phyloP scores from a whole-genome alignment of 1,284 basidiomycete species.

The Xerocomus subilludens region DNA sequence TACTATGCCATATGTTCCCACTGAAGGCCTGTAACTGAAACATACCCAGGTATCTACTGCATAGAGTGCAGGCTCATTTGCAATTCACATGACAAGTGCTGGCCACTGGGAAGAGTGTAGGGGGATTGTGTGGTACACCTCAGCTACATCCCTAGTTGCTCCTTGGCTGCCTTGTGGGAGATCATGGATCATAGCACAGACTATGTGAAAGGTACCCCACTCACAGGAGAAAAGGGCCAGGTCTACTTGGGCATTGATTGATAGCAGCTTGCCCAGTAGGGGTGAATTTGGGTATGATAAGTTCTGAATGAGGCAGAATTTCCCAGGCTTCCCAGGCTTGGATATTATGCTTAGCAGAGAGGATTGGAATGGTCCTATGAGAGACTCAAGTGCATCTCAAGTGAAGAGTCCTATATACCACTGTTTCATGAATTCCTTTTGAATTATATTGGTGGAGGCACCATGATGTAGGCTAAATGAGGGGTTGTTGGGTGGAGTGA shows the following conservation, averaged over 20 bases:
- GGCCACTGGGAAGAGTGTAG: conserved; percentile 18
- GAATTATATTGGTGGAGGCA: no score
- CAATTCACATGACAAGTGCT: neutral
- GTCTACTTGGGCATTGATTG: conserved; percentile 12
- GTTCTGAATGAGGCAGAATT: conserved; percentile 29
- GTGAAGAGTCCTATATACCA: conserved; percentile 25
- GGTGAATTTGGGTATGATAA: conserved; percentile 14
- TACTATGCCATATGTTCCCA: conserved; percentile 51
- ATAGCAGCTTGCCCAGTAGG: rapidly evolving
- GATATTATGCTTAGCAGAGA: conserved; percentile 24
- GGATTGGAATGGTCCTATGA: conserved; percentile 28
- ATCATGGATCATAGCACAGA: neutral
- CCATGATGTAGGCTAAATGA: no score
- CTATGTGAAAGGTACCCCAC: conserved; percentile 22
- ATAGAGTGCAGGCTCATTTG: neutral
- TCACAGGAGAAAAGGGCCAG: neutral
- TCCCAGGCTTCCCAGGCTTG: conserved; percentile 20
- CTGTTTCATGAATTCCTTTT: conserved; percentile 19
- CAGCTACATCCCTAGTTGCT: conserved; percentile 11
- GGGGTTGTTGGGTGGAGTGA: no score
- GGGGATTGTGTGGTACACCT: conserved; percentile 23
- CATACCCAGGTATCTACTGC: conserved; percentile 19
- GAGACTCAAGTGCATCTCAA: neutral
- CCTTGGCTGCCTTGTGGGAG: neutral
- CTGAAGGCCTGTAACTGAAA: conserved; percentile 47